phyloP scores from a whole-genome alignment of 2,329 filamentous ascomycete genomes.

The Colletotrichum viniferum region DNA sequence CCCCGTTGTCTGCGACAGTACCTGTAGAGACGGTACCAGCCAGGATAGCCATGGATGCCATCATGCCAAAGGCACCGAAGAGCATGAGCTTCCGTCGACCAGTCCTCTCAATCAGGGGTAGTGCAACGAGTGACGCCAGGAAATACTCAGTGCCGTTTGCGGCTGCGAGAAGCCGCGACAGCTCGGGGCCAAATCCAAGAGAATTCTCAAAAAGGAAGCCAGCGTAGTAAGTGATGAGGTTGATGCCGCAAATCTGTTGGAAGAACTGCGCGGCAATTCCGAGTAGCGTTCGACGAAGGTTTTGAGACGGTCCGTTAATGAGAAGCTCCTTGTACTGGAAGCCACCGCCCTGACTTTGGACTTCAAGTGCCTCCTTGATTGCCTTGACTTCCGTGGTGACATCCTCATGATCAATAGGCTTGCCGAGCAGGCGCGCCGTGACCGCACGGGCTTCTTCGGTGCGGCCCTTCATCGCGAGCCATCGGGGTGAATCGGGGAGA shows the following conservation, averaged over 20 bases:
- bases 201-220: conserved; percentile 40
- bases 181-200: conserved; percentile 47
- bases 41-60: conserved; percentile 63
- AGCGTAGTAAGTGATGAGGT: conserved; percentile 40
- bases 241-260: conserved; percentile 29
- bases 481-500: conserved; percentile 38
- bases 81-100: conserved; percentile 68
- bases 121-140: conserved; percentile 39
- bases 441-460: conserved; percentile 28
- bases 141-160: conserved; percentile 52
- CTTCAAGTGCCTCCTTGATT: conserved; percentile 29
- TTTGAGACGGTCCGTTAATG: conserved; percentile 67
- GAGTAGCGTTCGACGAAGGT: conserved; percentile 64
- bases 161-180: conserved; percentile 60
- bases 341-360: conserved; percentile 26
- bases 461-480: conserved; percentile 39
- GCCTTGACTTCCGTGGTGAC: conserved; percentile 24
- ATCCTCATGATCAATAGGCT: conserved; percentile 27
- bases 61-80: conserved; percentile 66
- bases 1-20: conserved; percentile 29
- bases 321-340: conserved; percentile 32
- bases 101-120: conserved; percentile 51
- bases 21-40: conserved; percentile 35
- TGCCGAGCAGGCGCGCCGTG: conserved; percentile 28
- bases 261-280: conserved; percentile 30